Conservation (phyloP, 192 early-diverging fungal genomes). For the Physocladia obscura region DNA sequence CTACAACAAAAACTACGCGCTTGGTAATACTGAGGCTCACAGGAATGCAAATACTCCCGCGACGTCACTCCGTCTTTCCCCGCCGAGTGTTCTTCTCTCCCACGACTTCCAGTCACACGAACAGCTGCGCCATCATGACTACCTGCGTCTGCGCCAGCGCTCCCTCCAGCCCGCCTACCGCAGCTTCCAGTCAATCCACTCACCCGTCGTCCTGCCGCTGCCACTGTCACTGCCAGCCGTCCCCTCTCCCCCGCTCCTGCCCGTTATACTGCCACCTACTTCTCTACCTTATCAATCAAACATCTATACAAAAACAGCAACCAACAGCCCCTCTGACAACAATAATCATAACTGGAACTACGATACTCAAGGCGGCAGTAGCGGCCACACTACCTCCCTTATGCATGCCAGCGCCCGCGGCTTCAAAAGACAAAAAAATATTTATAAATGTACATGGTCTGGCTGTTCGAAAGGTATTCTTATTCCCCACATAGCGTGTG, state of each 20-base stretch:
- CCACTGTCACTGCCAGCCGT: neutral
- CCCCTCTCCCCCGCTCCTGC: neutral
- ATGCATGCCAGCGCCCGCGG: neutral
- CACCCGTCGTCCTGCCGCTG: neutral
- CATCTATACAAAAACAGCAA: neutral
- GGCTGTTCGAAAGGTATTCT: conserved; percentile 9
- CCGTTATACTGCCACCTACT: neutral
- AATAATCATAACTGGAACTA: too few relatives aligned
- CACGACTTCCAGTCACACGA: too few relatives aligned
- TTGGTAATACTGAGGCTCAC: too few relatives aligned
- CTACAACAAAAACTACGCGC: neutral
- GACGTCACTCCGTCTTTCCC: too few relatives aligned
- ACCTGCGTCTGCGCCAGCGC: too few relatives aligned
- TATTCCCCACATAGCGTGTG: too few relatives aligned
- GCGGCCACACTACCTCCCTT: neutral
- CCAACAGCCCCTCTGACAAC: neutral
- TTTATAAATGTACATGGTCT: conserved; percentile 2
- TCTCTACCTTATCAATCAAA: too few relatives aligned
- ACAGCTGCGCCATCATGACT: too few relatives aligned
- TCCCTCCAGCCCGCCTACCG: neutral
- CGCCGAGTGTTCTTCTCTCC: too few relatives aligned
- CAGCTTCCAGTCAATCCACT: neutral
- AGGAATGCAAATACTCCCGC: too few relatives aligned
- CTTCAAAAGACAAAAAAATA: neutral
- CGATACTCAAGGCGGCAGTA: too few relatives aligned